Conservation (phyloP, 2,329 filamentous ascomycete genomes). For the Ceratocystis variospora region DNA sequence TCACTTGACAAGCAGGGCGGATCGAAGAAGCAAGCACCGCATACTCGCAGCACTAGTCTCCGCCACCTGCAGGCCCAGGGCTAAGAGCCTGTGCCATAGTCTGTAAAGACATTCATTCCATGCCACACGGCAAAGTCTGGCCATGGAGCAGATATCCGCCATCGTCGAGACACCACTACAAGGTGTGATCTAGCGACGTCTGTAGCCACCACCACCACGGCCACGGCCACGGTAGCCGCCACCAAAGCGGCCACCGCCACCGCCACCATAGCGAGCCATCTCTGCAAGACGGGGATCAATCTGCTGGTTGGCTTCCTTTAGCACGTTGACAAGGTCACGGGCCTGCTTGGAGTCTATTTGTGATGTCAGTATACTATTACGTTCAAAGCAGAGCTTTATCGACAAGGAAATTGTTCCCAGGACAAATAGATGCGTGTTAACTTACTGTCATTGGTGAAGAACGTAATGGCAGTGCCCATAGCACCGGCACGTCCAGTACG, state of each 20-base stretch:
- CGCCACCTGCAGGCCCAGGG: not conserved
- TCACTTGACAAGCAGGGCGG: constrained; percentile 32
- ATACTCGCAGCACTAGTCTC: not conserved
- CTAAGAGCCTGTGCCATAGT: constrained; percentile 26
- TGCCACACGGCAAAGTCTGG: constrained; percentile 23
- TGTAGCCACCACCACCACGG: constrained; percentile 34
- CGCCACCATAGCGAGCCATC: constrained; percentile 86
- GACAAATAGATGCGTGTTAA: constrained; percentile 24
- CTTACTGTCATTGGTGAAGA: constrained; percentile 99
- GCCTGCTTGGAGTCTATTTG: constrained; percentile 72
- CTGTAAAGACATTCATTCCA: constrained; percentile 30
- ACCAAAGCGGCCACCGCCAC: constrained; percentile 61
- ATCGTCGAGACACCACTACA: constrained; percentile 1
- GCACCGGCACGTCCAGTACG: constrained; percentile 91
- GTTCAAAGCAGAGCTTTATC: not conserved
- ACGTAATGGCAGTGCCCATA: constrained; percentile 89
- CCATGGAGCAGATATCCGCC: not conserved
- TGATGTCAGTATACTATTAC: constrained; percentile 25
- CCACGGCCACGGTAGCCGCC: constrained; percentile 55
- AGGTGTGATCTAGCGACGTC: constrained; percentile 25
- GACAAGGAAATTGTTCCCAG: not conserved
- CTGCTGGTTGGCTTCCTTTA: constrained; percentile 94
- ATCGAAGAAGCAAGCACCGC: not conserved
- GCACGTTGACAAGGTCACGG: constrained; percentile 85
- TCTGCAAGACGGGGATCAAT: constrained; percentile 91